These are phyloP conservation scores for Solanum bulbocastanum DNA, from an alignment of 257 asterid species.

Conservation along the genomic window DNA sequence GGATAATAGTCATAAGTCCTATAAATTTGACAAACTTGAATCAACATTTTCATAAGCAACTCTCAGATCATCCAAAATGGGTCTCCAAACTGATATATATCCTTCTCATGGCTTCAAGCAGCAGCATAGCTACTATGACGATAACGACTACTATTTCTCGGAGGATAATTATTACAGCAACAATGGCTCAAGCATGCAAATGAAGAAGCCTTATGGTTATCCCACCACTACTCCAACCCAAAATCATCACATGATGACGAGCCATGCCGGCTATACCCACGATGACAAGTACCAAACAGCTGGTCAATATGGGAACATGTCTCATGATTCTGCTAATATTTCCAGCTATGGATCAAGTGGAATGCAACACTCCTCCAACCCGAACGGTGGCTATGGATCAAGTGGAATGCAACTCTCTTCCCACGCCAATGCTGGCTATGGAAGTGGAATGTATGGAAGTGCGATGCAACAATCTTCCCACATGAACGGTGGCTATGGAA, in stretches of 20 bases:
- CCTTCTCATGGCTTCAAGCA: background rate
- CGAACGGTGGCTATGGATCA: background rate
- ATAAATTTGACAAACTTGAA: background rate
- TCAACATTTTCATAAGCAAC: background rate
- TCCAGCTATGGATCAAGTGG: background rate
- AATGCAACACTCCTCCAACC: background rate
- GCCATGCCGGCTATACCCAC: background rate
- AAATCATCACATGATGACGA: background rate
- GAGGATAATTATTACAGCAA: background rate
- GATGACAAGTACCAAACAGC: background rate
- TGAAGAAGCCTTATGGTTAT: background rate
- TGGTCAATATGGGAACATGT: background rate
- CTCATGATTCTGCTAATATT: background rate
- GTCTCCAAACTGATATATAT: background rate
- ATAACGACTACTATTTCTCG: background rate
- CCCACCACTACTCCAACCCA: background rate
- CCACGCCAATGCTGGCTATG: background rate
- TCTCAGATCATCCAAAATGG: background rate
- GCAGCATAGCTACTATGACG: background rate
- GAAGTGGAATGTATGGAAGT: background rate
- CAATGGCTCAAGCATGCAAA: background rate
- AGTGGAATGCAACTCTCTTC: background rate
- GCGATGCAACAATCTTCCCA: background rate
- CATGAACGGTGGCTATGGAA: background rate
- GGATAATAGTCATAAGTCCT: background rate